phyloP scores from a whole-genome alignment of 225 moss, liverwort and hornwort species.

The Neckera pumila region DNA sequence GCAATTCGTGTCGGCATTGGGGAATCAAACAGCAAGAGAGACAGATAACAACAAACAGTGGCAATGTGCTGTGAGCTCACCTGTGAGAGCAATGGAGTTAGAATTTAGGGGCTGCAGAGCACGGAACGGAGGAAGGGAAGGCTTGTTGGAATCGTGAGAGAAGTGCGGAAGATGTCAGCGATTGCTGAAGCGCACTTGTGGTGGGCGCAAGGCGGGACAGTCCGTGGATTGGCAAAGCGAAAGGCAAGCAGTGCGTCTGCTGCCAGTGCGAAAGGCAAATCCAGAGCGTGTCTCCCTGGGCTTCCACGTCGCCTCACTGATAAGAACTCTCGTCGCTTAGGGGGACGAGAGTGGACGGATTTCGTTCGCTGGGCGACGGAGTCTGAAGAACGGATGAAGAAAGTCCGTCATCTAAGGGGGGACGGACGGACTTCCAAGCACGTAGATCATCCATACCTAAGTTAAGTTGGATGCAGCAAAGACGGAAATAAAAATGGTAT shows the following conservation, averaged over 20 bases:
- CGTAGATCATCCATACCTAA: too few species aligned
- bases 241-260: neutral
- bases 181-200: neutral
- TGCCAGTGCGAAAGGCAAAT: constrained; percentile 10
- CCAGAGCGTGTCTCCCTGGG: neutral
- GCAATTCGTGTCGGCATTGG: neutral
- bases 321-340: constrained; percentile 8
- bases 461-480: neutral
- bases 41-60: neutral
- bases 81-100: neutral
- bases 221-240: neutral
- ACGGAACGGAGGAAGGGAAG: neutral
- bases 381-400: neutral
- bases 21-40: neutral
- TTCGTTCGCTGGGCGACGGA: neutral
- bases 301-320: constrained; percentile 16
- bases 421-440: neutral
- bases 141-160: neutral
- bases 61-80: neutral
- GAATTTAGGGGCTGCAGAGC: neutral
- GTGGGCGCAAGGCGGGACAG: neutral
- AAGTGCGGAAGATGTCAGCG: neutral
- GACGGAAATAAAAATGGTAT: neutral
- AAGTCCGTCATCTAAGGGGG: neutral
- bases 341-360: neutral